Conservation (phyloP, 805 yeast species). For the Teunomyces funiuensis region DNA sequence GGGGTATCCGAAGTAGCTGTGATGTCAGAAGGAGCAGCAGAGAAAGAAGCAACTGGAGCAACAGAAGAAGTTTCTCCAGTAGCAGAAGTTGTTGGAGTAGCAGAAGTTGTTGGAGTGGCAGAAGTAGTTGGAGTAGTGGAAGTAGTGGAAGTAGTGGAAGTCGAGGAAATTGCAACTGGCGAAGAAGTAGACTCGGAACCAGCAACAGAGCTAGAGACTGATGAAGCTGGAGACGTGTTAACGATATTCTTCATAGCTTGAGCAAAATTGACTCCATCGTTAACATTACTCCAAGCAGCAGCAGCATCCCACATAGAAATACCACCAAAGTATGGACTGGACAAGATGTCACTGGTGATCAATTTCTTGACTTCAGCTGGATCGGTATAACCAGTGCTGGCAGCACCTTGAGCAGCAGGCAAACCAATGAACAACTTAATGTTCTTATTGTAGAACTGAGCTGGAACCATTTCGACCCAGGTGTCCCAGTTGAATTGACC, state of each 20-base stretch:
- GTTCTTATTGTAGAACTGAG: constrained; percentile 61
- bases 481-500: constrained; percentile 59
- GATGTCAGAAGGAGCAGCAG: no score
- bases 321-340: constrained; percentile 34
- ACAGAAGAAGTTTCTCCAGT: no score
- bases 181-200: no score
- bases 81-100: no score
- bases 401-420: constrained; percentile 52
- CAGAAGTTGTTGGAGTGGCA: no score
- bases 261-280: constrained; percentile 15
- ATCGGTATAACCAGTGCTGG: constrained; percentile 54
- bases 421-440: constrained; percentile 74
- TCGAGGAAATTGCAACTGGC: no score
- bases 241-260: constrained; percentile 19
- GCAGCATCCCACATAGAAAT: constrained; percentile 39
- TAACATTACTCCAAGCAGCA: constrained; percentile 20
- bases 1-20: no score
- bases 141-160: no score
- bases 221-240: constrained; percentile 5
- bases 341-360: constrained; percentile 16
- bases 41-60: no score
- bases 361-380: constrained; percentile 17
- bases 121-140: no score
- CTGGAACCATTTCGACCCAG: constrained; percentile 66
- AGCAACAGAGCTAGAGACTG: no score